A percentile compares a stretch with the other conserved stretches of the same genome.
phyloP scores from a whole-genome alignment of 768 basidiomycete species.

The Xerocomellus intermedius region DNA sequence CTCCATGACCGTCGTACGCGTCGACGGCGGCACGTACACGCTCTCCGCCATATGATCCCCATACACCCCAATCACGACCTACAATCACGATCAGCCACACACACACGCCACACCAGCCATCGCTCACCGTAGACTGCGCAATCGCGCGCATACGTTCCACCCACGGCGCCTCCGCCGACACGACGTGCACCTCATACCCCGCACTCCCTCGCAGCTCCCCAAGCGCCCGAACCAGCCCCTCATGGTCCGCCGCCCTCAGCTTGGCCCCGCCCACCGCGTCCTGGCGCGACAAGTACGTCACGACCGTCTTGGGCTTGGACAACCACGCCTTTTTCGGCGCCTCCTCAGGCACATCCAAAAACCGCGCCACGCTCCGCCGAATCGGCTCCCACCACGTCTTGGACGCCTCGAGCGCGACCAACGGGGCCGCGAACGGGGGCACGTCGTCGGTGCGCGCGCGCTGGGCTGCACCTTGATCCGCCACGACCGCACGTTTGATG shows the following conservation, averaged over 20 bases:
- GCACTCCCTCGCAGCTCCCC: slow-evolving; percentile 41
- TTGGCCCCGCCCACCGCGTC: slow-evolving; percentile 48
- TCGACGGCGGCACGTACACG: slow-evolving; percentile 64
- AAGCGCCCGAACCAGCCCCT: slow-evolving; percentile 58
- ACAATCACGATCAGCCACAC: not conserved
- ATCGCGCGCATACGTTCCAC: slow-evolving; percentile 62
- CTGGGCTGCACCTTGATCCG: slow-evolving; percentile 68
- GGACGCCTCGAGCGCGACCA: slow-evolving; percentile 42
- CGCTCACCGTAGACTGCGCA: slow-evolving; percentile 62
- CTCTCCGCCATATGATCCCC: slow-evolving; percentile 64
- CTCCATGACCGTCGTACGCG: slow-evolving; percentile 68
- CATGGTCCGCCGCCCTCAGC: slow-evolving; percentile 55
- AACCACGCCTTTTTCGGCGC: slow-evolving; percentile 13
- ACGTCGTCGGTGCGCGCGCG: slow-evolving; percentile 24
- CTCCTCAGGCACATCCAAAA: slow-evolving; percentile 37
- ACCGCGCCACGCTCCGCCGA: slow-evolving; percentile 41
- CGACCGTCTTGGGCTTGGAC: slow-evolving; percentile 39
- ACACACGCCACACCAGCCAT: not conserved
- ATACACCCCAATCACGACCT: slow-evolving; percentile 63
- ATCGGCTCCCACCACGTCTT: slow-evolving; percentile 72
- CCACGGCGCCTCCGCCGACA: slow-evolving; percentile 56
- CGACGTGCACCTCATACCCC: slow-evolving; percentile 55
- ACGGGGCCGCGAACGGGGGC: slow-evolving; percentile 38
- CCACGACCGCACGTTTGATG: slow-evolving; percentile 73
- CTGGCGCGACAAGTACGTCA: slow-evolving; percentile 71